Percentiles rank a stretch among this genome's conserved stretches.
These are phyloP conservation scores for Beauveria caledonica DNA, from an alignment of 2,329 filamentous ascomycete species.

Conservation along the genomic window DNA sequence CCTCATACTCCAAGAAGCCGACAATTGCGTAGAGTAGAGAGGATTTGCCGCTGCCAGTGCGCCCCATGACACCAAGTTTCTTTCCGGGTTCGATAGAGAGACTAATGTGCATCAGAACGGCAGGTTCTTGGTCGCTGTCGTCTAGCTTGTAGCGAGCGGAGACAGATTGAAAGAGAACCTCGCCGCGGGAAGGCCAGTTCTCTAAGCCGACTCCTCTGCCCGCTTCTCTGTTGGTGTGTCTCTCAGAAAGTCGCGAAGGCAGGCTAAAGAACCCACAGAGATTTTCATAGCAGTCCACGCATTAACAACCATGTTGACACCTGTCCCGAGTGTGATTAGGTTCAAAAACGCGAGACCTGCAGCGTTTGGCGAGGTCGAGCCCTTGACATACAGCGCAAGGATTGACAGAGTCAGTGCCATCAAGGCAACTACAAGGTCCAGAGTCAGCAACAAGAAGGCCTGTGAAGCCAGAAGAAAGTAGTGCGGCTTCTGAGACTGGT, in stretches of 20 bases:
- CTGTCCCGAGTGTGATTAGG: neutral
- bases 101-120: conserved; percentile 45
- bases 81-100: conserved; percentile 55
- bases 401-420: neutral
- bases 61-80: conserved; percentile 58
- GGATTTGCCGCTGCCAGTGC: conserved; percentile 63
- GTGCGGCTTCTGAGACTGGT: conserved; percentile 3
- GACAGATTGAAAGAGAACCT: neutral
- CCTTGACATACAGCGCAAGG: neutral
- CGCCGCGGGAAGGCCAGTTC: neutral
- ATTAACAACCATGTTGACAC: neutral
- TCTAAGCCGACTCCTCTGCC: neutral
- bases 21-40: conserved; percentile 60
- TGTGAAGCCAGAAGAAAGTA: neutral
- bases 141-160: neutral
- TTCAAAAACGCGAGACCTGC: conserved; percentile 1
- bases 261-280: neutral
- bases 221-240: neutral
- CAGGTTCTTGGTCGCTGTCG: neutral
- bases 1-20: conserved; percentile 58
- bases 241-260: neutral
- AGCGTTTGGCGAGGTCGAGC: neutral
- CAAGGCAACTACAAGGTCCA: neutral
- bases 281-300: neutral
- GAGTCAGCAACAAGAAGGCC: neutral